Evolutionary conservation across 768 basidiomycete species (phyloP), one percentile per base, ranked within the genome.

Genomic region (Podaxis sp.): DNA sequence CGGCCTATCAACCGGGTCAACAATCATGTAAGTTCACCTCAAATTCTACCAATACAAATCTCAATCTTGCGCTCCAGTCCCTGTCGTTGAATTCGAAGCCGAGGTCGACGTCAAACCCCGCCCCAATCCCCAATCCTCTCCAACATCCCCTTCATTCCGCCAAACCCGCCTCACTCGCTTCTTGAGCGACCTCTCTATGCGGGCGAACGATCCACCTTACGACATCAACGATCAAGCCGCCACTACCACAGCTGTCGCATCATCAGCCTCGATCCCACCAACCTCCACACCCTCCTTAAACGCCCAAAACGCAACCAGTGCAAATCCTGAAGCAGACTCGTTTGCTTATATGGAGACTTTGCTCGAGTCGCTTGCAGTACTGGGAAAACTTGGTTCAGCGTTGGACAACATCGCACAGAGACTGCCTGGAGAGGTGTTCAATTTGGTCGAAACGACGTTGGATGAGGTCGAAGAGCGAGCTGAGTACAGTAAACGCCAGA

Each of bases 321-420:
- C 72, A 49, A 96, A 95, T 69, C 94, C 96, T 3, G 97, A 99
- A 76, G 82, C 86, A 9, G 94, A 99, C 71, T 94, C 94, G 0
- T 99, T 97, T 74, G 75, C 86, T 3, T 98, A 98, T 69, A 89
- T 98, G 66, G 97, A 98, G 76, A 91, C 86, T 1, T 80, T 98
- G 5, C 78, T 98, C 7, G 97, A 98, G 73, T 91, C 95, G n/a
- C 79, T 98, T 12, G 90, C 94, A 13, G 89, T 94, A 1, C 79
- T 99, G 13, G 96, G 96, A 6, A 91, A 92, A 70, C 81, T 98
- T 2, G 93, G 93, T 2, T 85, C 78, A 59, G 92, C 88, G 4
- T 77, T 98, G 15, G 97, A 99, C 68, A 85, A 81, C 55, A 79
- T 98, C 50, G 79, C 87, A 4, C 95, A 98, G 72, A 85, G 95